These are phyloP conservation scores for Penicillium ochrochloron DNA, from an alignment of 495 filamentous ascomycete genomes.

Conservation along the genomic window DNA sequence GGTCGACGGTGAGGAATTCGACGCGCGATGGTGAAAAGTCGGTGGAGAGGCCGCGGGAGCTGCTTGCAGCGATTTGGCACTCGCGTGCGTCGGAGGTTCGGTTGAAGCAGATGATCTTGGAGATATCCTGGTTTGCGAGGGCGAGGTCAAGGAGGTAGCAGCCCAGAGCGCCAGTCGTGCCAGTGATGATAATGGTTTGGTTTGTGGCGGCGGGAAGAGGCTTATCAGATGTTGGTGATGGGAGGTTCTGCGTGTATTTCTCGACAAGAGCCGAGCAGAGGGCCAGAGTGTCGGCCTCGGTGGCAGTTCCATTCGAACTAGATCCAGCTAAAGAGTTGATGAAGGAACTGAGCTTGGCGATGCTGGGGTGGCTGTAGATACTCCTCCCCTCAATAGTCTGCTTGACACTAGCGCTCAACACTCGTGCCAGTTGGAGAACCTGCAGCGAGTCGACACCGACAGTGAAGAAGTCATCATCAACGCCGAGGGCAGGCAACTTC, in stretches of 20 bases:
- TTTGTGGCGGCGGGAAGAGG: conserved; percentile 1
- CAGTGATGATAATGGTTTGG: conserved; percentile 53
- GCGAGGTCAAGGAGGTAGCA: conserved; percentile 58
- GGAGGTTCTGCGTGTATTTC: conserved; percentile 31
- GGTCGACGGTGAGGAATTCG: conserved; percentile 55
- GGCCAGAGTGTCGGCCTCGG: conserved; percentile 20
- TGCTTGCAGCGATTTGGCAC: conserved; percentile 22
- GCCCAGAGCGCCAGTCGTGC: conserved; percentile 63
- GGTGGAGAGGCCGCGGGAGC: conserved; percentile 14
- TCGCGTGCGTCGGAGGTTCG: conserved; percentile 33
- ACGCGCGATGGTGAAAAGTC: conserved; percentile 21
- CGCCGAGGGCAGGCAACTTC: conserved; percentile 28
- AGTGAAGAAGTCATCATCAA: conserved; percentile 58
- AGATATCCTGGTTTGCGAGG: conserved; percentile 36
- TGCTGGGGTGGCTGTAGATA: conserved; percentile 19
- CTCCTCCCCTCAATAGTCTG: conserved; percentile 1
- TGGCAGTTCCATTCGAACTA: conserved; percentile 4
- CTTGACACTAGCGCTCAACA: conserved; percentile 11
- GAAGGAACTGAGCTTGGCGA: conserved; percentile 12
- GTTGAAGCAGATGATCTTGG: conserved; percentile 61
- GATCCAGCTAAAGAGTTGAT: not conserved
- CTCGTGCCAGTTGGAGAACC: conserved; percentile 19
- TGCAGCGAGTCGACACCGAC: conserved; percentile 55
- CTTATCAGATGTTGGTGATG: conserved; percentile 15
- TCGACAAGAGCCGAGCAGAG: conserved; percentile 14